Base-by-base conservation (phyloP, 192 early-diverging fungal species). In the Backusella sp. region DNA sequence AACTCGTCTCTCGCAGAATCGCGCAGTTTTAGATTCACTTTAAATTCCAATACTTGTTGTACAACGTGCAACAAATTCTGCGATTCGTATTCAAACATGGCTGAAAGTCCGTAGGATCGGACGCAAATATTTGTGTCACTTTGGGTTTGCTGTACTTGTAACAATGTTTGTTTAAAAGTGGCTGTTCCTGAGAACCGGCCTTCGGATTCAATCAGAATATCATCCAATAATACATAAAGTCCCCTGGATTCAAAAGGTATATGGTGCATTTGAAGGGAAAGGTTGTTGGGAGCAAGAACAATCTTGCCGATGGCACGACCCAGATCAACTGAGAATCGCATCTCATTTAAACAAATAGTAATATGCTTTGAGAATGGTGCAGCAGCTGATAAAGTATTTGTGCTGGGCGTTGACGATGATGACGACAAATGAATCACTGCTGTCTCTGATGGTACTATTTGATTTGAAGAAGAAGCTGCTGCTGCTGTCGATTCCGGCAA, bases 51-150 rank as follows among this genome's bases (percentile, higher is more conserved):
- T 0, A 90, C 88, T 19, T 88, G 84, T 3, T 92, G 74, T 14
- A 90, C 82, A 28, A 91, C 39, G 34, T 92, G 85, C 39, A 94
- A 73, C 21, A 95, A 88, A 41, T 88, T 86, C 77, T 95, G 92
- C 82, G 91, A 92, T 66, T 94, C 92, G 44, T 92, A 94, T 28
- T 90, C 86, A n/a, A 94, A 80, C 66, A 86, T 87, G 1, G 90
- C 87, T 59, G 84, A 82, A 37, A 70, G 17, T 30, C 77, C 77
- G n/a, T 79, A n/a, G 15, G 49, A 36, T 6, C 69, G 23, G 11
- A 76, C 11, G 2, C 14, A 65, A 2, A 53, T 32, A 41, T n/a
- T 39, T 66, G 34, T 62, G 11, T 44, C 28, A 36, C 21, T 17
- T 41, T 23, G 28, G 6, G 9, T 15, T n/a, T 21, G 42, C 17